A percentile compares a stretch with the other conserved stretches of the same genome.
phyloP scores from a whole-genome alignment of 257 asterid genomes.

The Penstemon barbatus region DNA sequence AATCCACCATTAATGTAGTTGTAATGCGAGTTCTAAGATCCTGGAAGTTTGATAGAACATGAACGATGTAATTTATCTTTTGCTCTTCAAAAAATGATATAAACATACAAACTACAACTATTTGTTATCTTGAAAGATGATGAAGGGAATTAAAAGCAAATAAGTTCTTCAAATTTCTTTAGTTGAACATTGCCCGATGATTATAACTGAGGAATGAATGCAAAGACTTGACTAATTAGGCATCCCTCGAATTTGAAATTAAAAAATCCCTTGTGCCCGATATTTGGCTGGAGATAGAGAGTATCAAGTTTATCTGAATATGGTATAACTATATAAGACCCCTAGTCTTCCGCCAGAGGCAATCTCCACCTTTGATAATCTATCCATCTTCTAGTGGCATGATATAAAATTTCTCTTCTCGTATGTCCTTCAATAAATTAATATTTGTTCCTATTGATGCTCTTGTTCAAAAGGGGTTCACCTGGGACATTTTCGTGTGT shows the following conservation, averaged over 20 bases:
- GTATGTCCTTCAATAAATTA: neutral
- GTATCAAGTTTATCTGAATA: neutral
- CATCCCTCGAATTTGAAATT: neutral
- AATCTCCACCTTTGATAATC: neutral
- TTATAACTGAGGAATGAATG: neutral
- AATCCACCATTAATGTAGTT: neutral
- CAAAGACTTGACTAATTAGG: neutral
- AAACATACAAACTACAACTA: neutral
- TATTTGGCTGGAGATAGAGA: neutral
- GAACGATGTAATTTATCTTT: neutral
- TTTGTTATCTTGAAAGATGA: neutral
- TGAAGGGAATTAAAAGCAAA: neutral
- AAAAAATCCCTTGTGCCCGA: neutral
- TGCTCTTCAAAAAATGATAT: neutral
- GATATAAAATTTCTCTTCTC: neutral
- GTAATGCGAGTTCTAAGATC: neutral
- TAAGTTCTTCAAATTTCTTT: neutral
- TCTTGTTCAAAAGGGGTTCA: constrained; percentile 2
- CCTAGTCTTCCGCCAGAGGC: neutral
- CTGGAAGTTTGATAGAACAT: neutral
- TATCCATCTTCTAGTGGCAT: neutral
- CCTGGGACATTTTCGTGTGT: neutral
- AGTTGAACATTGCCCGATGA: neutral
- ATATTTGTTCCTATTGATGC: neutral
- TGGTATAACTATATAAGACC: neutral